Percentiles rank a stretch among this genome's conserved stretches.
Conservation (phyloP, 176 grass and related monocot species). For the Puccinellia tenuiflora region DNA sequence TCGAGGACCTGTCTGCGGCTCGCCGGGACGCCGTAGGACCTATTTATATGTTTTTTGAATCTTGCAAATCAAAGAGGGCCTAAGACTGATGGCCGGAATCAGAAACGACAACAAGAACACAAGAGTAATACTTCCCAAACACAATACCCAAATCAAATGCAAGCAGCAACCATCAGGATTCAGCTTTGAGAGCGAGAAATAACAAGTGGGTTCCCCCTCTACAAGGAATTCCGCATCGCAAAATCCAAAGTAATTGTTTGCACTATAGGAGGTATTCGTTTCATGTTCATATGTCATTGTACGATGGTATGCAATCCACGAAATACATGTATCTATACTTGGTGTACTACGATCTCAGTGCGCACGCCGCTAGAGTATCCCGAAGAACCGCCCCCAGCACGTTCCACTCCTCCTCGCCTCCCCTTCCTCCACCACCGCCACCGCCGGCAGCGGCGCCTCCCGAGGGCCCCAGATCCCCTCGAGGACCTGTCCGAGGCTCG, state of each 20-base stretch:
- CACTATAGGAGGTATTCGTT: not conserved
- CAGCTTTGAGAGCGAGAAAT: not conserved
- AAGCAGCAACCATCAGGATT: not conserved
- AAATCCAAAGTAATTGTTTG: not conserved
- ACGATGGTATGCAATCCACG: constrained; percentile 5
- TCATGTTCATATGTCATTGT: not conserved
- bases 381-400: constrained; percentile 29
- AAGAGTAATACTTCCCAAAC: not conserved
- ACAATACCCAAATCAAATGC: no score
- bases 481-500: constrained; percentile 56
- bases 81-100: no score
- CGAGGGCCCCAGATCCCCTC: constrained; percentile 38
- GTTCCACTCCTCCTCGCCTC: constrained; percentile 1
- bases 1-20: constrained; percentile 59
- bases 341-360: not conserved
- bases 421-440: not conserved
- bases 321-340: constrained; percentile 18
- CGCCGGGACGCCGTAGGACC: constrained; percentile 48
- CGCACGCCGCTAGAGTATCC: constrained; percentile 12
- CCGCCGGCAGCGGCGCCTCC: not conserved
- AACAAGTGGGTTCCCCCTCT: not conserved
- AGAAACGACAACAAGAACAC: not conserved
- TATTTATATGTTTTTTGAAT: no score
- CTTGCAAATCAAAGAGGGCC: no score
- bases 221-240: not conserved